Percentiles rank a stretch among this genome's conserved stretches.
Evolutionary conservation across 2,329 filamentous ascomycete genomes (phyloP).

Genomic region (Paraphoma chrysanthemicola): DNA sequence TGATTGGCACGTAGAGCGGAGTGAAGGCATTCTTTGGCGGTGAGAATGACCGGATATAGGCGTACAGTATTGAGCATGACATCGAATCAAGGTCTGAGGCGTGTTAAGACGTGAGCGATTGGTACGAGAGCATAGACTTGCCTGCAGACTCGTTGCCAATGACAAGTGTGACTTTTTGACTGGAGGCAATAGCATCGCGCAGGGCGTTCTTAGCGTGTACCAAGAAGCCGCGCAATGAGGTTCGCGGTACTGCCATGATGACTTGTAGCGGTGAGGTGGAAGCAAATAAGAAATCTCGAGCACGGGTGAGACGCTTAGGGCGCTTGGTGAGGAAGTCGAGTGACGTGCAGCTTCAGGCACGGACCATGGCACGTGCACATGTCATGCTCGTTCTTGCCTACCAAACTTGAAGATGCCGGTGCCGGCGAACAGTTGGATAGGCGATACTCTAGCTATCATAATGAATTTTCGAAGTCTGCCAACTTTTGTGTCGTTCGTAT

Average conservation of each 20-base stretch:
- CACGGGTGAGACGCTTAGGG: neutral
- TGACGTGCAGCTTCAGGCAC: conserved; percentile 20
- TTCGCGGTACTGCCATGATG: conserved; percentile 53
- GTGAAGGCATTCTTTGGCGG: conserved; percentile 54
- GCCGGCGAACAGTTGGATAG: too few species aligned
- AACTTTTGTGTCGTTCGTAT: too few species aligned
- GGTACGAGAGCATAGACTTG: conserved; percentile 19
- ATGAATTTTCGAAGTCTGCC: too few species aligned
- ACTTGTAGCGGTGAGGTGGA: conserved; percentile 18
- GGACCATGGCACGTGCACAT: conserved; percentile 17
- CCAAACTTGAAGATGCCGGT: neutral
- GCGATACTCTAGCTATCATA: too few species aligned
- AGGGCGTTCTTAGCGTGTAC: conserved; percentile 53
- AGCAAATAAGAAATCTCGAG: neutral
- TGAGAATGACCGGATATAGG: conserved; percentile 73
- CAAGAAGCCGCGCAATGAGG: conserved; percentile 56
- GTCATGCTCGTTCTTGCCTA: neutral
- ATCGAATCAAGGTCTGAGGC: conserved; percentile 78
- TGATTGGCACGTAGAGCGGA: conserved; percentile 72
- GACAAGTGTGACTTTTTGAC: conserved; percentile 56
- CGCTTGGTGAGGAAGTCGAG: conserved; percentile 1
- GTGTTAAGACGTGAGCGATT: conserved; percentile 13
- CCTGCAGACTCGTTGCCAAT: conserved; percentile 63
- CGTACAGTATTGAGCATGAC: conserved; percentile 74
- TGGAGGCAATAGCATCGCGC: conserved; percentile 47